Evolutionary conservation across 805 yeast genomes (phyloP).

Genomic region (Myxozyma neotropica): DNA sequence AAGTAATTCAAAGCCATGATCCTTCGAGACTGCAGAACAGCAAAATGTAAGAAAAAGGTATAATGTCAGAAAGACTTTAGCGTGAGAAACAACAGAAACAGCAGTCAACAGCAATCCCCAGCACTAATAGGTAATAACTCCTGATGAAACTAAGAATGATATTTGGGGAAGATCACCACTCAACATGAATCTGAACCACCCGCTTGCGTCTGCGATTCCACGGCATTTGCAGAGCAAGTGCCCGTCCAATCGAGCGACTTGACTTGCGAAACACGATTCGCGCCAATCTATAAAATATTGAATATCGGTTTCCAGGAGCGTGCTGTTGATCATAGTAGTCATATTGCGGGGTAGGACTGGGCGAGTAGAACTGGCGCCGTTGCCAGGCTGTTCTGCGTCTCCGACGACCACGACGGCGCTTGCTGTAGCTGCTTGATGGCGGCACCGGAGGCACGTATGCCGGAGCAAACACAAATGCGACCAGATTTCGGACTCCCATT

Average conservation of each 20-base stretch:
- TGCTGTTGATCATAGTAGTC: neutral
- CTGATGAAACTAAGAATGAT: too few species aligned
- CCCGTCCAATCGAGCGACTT: constrained; percentile 22
- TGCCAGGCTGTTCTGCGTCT: neutral
- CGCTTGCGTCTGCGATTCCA: constrained; percentile 27
- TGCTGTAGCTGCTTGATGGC: neutral
- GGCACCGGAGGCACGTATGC: constrained; percentile 20
- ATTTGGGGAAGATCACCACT: too few species aligned
- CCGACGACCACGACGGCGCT: constrained; percentile 7
- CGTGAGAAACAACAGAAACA: too few species aligned
- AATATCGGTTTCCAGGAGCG: neutral
- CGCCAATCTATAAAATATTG: neutral
- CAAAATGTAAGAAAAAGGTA: too few species aligned
- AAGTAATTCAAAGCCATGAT: too few species aligned
- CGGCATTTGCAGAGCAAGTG: constrained; percentile 25
- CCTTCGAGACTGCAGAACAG: too few species aligned
- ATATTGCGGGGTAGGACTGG: neutral
- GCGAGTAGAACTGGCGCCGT: neutral
- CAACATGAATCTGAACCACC: constrained; percentile 25
- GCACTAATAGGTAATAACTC: too few species aligned
- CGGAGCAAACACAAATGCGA: constrained; percentile 12
- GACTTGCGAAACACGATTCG: constrained; percentile 4
- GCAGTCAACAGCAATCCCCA: too few species aligned
- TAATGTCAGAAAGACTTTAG: too few species aligned
- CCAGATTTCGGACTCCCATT: constrained; percentile 5